Base-by-base conservation (phyloP, 2,329 filamentous ascomycete species). In the Gnomoniopsis smithogilvyi region DNA sequence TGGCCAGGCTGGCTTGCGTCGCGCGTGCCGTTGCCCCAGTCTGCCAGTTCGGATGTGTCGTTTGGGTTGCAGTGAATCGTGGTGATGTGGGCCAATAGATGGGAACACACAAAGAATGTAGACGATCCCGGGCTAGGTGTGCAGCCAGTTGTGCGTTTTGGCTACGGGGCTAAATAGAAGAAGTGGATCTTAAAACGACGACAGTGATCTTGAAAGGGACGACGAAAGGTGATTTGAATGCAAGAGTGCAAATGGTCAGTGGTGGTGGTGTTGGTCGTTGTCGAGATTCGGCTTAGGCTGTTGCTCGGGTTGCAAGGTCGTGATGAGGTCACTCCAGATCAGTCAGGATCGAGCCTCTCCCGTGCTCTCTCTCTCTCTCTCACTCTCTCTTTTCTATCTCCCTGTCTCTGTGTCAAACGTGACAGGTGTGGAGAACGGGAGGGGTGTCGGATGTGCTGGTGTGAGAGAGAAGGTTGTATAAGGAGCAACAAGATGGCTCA, bases 1-100 rank as follows among this genome's bases (percentile, higher is more conserved):
- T 56, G 41, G 58, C 56, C 60, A 62, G 53, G 52, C 56, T 62
- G 60, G 55, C 60, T 56, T 48, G 56, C 60, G 60, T 62, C 56
- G 53, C 54, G 52, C 30, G 57, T 54, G 56, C 60, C 53, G 52
- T 51, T 49, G 50, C 53, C 55, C 60, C 53, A 47, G 41, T 51
- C 49, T 52, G 49, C 54, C 56, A 50, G 60, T 62, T 51, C 43
- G 36, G 54, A 41, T 51, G 12, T 45, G 47, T 33, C 30, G 19
- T 17, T 30, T 46, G 36, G 55, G 52, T 45, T 59, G 49, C 60
- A 55, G 54, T 51, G 45, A 50, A 38, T 21, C 6, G 41, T 48
- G 51, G 21, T 55, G 17, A 34, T 50, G 34, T 59, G 56, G 56
- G 56, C 56, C 46, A 54, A 59, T 59, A 26, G 58, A 53, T 41